phyloP scores from a whole-genome alignment of 768 basidiomycete genomes.

The Naganishia randhawae region DNA sequence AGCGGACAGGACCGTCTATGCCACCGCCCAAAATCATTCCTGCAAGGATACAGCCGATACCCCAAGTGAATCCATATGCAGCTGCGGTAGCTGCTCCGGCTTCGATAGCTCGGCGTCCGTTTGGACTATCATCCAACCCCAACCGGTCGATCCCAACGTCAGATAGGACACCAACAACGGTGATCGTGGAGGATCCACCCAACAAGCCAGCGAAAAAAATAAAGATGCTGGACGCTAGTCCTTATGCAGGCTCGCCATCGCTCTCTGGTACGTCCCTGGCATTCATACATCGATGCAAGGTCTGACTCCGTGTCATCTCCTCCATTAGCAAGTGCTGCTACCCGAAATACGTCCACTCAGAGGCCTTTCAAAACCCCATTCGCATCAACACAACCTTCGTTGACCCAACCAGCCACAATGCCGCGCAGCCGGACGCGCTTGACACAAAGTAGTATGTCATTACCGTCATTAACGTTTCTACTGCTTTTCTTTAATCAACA shows the following conservation, averaged over 20 bases:
- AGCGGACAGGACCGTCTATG: background rate
- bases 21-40: background rate
- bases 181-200: slow-evolving; percentile 13
- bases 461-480: background rate
- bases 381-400: background rate
- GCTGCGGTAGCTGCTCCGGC: slow-evolving; percentile 9
- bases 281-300: background rate
- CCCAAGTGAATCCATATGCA: slow-evolving; percentile 13
- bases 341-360: background rate
- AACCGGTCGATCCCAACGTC: background rate
- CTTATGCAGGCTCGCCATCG: slow-evolving; percentile 23
- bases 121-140: slow-evolving; percentile 1
- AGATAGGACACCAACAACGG: background rate
- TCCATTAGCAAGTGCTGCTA: background rate
- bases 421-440: background rate
- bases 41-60: background rate
- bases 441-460: slow-evolving; percentile 3
- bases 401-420: no score
- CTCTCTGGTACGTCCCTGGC: slow-evolving; percentile 10
- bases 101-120: background rate
- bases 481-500: no score
- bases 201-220: slow-evolving; percentile 16
- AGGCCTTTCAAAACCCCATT: slow-evolving; percentile 17
- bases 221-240: slow-evolving; percentile 13
- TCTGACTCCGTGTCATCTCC: background rate